Percentiles rank a stretch among this genome's conserved stretches.
Evolutionary conservation across 768 basidiomycete genomes (phyloP).

Genomic region (Hygrocybe coccinea): DNA sequence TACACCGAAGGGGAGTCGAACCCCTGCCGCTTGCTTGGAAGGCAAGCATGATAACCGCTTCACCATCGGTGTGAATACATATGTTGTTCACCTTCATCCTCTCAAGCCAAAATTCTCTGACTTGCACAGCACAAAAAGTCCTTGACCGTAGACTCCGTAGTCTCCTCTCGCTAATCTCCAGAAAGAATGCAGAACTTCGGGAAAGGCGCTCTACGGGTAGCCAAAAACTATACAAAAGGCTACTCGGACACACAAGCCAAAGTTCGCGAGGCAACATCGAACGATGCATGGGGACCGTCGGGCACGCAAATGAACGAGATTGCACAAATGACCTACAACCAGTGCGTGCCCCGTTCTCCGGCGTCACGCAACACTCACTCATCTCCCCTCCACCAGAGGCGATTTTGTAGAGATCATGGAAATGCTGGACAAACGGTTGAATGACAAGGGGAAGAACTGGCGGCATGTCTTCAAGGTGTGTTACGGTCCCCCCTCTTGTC

Average conservation of each 20-base stretch:
- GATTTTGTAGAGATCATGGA: constrained; percentile 99
- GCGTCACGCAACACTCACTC: neutral
- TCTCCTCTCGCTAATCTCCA: too few species aligned
- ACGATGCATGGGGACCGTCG: constrained; percentile 97
- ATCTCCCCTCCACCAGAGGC: constrained; percentile 40
- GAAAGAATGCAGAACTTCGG: constrained; percentile 68
- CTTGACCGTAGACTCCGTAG: too few species aligned
- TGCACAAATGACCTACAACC: constrained; percentile 94
- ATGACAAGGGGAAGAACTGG: constrained; percentile 99
- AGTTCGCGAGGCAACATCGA: constrained; percentile 93
- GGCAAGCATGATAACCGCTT: constrained; percentile 93
- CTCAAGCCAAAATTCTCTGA: too few species aligned
- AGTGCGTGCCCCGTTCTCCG: constrained; percentile 49
- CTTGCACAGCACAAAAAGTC: too few species aligned
- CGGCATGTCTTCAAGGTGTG: constrained; percentile 95
- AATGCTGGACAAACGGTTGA: constrained; percentile 97
- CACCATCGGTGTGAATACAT: constrained; percentile 51
- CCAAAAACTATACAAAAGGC: constrained; percentile 93
- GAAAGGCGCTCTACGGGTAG: constrained; percentile 79
- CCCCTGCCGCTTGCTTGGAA: constrained; percentile 79
- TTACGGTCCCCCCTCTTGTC: constrained; percentile 2
- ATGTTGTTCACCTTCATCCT: neutral
- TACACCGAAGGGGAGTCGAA: constrained; percentile 73
- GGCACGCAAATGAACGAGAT: constrained; percentile 99
- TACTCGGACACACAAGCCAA: constrained; percentile 96